Percentiles rank a stretch among this genome's conserved stretches.
phyloP scores from a whole-genome alignment of 495 filamentous ascomycete species.

The Neurospora sp. region DNA sequence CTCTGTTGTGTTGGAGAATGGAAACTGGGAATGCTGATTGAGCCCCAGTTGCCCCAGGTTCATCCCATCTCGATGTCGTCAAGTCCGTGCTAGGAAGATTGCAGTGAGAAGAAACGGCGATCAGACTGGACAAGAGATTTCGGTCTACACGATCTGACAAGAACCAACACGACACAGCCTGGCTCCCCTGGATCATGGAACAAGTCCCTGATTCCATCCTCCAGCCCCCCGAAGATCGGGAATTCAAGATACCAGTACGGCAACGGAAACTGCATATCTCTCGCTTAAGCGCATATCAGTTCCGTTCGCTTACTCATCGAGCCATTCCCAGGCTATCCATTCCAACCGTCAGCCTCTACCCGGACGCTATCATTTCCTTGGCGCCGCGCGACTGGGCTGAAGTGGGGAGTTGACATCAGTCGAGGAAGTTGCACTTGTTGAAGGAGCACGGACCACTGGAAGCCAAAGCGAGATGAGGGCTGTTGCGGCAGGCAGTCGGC shows the following conservation, averaged over 20 bases:
- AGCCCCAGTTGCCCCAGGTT: background rate
- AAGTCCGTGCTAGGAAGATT: background rate
- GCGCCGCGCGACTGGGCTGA: background rate
- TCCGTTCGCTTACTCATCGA: background rate
- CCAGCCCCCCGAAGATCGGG: background rate
- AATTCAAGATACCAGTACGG: background rate
- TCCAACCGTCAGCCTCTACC: background rate
- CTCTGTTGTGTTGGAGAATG: background rate
- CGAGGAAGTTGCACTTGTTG: background rate
- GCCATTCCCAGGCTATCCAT: background rate
- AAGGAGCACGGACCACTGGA: background rate
- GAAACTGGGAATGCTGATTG: background rate
- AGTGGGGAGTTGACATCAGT: background rate
- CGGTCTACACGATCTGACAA: background rate
- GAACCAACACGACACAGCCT: background rate
- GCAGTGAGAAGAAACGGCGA: background rate
- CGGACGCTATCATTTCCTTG: background rate
- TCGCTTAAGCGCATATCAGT: background rate
- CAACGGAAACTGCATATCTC: background rate
- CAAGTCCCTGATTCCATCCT: background rate
- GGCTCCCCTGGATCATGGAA: background rate
- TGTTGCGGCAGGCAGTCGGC: background rate
- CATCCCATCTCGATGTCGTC: background rate
- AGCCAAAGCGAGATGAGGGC: background rate
- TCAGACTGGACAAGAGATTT: background rate